These are phyloP conservation scores for Tolypocladium sp. DNA, from an alignment of 2,329 filamentous ascomycete genomes.

Conservation along the genomic window DNA sequence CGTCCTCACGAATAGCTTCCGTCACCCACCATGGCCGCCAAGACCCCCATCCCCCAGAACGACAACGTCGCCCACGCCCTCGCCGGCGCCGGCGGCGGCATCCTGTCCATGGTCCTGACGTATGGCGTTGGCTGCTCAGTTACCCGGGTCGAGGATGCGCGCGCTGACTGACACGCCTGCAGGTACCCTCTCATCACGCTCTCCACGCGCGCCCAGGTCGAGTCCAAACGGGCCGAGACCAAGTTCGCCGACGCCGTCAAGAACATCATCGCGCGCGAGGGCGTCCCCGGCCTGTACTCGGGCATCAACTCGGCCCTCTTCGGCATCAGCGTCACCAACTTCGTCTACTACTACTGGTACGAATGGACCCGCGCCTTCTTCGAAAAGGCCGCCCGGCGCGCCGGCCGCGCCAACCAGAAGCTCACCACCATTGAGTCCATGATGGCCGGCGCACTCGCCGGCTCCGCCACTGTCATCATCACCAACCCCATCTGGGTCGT, in stretches of 20 bases:
- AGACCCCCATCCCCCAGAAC: constrained; percentile 68
- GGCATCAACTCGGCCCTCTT: constrained; percentile 92
- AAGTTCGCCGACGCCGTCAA: constrained; percentile 75
- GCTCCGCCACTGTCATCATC: constrained; percentile 85
- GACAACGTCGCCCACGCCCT: constrained; percentile 96
- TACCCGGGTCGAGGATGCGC: not conserved
- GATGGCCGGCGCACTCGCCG: constrained; percentile 88
- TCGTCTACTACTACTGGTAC: constrained; percentile 99
- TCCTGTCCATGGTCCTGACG: constrained; percentile 93
- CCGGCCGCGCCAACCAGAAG: constrained; percentile 67
- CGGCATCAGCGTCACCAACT: constrained; percentile 97
- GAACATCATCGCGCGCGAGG: constrained; percentile 85
- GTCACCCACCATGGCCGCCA: constrained; percentile 28
- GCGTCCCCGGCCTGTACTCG: constrained; percentile 79
- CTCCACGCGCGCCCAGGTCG: constrained; percentile 93
- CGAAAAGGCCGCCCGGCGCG: constrained; percentile 63
- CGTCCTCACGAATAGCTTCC: not conserved
- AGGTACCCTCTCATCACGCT: constrained; percentile 96
- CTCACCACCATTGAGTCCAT: constrained; percentile 90
- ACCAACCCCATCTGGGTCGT: constrained; percentile 99
- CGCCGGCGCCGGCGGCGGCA: constrained; percentile 83
- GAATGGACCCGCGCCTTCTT: constrained; percentile 91
- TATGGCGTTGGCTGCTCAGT: constrained; percentile 30
- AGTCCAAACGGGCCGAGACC: constrained; percentile 85
- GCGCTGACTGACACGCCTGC: constrained; percentile 2